Evolutionary conservation across 352 stramenopile species (phyloP).

Genomic region (Stephanocyclus meneghinianus): DNA sequence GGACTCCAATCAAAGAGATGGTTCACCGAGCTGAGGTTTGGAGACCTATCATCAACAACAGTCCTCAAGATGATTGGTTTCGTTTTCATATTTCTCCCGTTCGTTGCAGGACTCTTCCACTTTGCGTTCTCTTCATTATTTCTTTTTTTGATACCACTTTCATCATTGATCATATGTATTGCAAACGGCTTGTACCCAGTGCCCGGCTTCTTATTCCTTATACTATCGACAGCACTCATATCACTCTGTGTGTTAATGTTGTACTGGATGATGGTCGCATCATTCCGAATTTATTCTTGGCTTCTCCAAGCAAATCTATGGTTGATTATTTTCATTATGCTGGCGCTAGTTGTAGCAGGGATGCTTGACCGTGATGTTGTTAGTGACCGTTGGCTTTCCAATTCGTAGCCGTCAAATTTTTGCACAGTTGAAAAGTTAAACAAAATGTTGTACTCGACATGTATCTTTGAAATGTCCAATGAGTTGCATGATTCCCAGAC

Average conservation of each 20-base stretch:
- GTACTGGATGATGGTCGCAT: neutral
- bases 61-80: neutral
- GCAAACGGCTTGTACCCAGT: neutral
- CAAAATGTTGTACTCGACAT: too few relatives aligned
- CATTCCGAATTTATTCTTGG: slow-evolving; percentile 2
- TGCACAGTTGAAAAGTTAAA: too few relatives aligned
- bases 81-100: slow-evolving; percentile 3
- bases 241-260: neutral
- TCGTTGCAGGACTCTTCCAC: neutral
- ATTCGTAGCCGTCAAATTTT: too few relatives aligned
- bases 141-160: neutral
- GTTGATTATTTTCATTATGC: neutral
- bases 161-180: neutral
- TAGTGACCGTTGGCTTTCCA: neutral
- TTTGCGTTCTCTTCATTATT: neutral
- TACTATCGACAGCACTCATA: neutral
- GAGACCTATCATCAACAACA: neutral
- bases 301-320: neutral
- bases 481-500: too few relatives aligned
- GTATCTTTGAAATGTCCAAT: too few relatives aligned
- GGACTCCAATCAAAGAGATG: neutral
- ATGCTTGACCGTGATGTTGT: neutral
- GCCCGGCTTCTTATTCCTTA: neutral
- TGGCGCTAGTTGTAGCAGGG: neutral
- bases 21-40: neutral